phyloP scores from a whole-genome alignment of 805 yeast genomes.

The Tetrapisispora phaffii region DNA sequence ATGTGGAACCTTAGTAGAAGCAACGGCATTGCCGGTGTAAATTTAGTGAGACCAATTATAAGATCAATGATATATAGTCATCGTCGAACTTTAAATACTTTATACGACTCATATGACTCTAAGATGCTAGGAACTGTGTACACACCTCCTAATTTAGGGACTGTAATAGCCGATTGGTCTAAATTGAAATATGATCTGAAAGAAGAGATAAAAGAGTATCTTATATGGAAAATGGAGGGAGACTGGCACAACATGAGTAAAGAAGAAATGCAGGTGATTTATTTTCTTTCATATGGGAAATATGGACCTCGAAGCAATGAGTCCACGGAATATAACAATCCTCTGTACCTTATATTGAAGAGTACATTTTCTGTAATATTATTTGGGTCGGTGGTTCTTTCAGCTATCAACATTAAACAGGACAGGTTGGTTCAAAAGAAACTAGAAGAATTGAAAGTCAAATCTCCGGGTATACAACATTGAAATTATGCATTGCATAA shows the following conservation, averaged over 20 bases:
- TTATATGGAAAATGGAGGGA: constrained; percentile 26
- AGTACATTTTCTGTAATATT: constrained; percentile 16
- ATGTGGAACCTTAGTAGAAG: background rate
- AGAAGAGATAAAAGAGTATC: constrained; percentile 31
- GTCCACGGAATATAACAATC: constrained; percentile 2
- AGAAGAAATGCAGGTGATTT: constrained; percentile 26
- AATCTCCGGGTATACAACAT: background rate
- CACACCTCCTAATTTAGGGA: constrained; percentile 26
- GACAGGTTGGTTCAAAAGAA: constrained; percentile 4
- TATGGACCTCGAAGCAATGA: constrained; percentile 30
- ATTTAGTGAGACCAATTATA: background rate
- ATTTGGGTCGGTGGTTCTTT: constrained; percentile 13
- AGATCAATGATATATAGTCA: background rate
- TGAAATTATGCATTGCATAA: too few relatives aligned
- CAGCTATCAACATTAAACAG: constrained; percentile 5
- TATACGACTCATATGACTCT: background rate
- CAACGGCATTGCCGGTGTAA: background rate
- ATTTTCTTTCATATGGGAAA: constrained; percentile 31
- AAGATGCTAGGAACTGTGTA: constrained; percentile 6
- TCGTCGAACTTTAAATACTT: background rate
- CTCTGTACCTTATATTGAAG: constrained; percentile 14
- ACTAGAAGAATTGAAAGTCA: background rate
- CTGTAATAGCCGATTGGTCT: constrained; percentile 26
- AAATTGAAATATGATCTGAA: constrained; percentile 26
- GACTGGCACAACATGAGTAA: constrained; percentile 26